A percentile compares a stretch with the other conserved stretches of the same genome.
Evolutionary conservation across 441 rosid species (phyloP).

Genomic region (Populus hybrid): DNA sequence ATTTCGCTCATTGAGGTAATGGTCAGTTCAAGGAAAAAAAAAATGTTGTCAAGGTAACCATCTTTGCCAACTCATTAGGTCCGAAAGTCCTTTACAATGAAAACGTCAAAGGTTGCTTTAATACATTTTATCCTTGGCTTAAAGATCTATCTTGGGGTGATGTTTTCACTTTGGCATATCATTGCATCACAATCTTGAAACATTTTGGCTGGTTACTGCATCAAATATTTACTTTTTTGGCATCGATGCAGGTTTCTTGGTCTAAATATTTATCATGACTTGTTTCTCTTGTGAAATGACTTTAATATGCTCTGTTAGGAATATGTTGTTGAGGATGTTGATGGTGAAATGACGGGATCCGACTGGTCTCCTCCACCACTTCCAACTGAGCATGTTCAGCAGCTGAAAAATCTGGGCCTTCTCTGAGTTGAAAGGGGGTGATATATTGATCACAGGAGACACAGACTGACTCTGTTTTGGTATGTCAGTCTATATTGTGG

Average conservation of each 20-base stretch:
- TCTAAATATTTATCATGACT: neutral
- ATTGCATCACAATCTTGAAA: neutral
- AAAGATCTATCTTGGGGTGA: neutral
- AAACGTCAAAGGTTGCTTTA: neutral
- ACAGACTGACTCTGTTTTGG: slow-evolving; percentile 27
- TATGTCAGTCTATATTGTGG: slow-evolving; percentile 24
- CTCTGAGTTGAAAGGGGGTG: slow-evolving; percentile 36
- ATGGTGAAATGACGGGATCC: slow-evolving; percentile 76
- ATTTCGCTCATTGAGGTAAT: neutral
- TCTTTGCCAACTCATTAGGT: neutral
- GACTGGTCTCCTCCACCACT: slow-evolving; percentile 94
- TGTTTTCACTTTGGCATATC: slow-evolving; percentile 3
- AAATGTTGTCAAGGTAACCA: neutral
- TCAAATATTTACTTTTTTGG: neutral
- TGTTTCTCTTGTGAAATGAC: slow-evolving; percentile 4
- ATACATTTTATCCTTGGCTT: neutral
- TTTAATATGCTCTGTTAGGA: slow-evolving; percentile 43
- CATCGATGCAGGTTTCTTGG: neutral
- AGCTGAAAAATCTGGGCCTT: slow-evolving; percentile 90
- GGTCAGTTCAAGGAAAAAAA: neutral
- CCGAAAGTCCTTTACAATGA: neutral
- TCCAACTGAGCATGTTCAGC: slow-evolving; percentile 86
- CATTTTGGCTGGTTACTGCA: neutral
- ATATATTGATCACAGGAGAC: slow-evolving; percentile 21
- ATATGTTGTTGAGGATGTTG: slow-evolving; percentile 98